Base-by-base conservation (phyloP, 73 alveolate genomes). In the Paramecium octaurelia region DNA sequence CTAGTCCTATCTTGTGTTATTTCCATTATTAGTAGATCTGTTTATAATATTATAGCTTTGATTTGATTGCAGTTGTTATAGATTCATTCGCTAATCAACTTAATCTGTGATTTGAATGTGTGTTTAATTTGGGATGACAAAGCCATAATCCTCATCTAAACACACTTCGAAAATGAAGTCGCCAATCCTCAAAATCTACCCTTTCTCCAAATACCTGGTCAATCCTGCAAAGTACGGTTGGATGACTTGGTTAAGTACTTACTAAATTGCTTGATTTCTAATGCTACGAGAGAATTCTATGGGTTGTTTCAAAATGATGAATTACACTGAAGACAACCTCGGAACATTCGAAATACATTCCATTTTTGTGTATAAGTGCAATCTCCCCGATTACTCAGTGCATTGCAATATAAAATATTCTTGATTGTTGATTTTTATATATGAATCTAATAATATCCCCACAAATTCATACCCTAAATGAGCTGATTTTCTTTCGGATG, bases 101-200 rank as follows among this genome's bases (percentile, higher is more conserved):
- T 75, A 36, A 21, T 75, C 88, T 40, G 58, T 40, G 6, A 75
- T 44, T 34, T 75, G 38, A 14, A 75, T 29, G 6, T 42, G 12
- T 11, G 91, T 80, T 10, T 80, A 48, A 48, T 44, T 11, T 11
- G 91, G 91, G 14, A 80, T 80, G 1, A 80, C 91, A 23, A 80
- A 42, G 8, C 91, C 91, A 27, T 27, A 44, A 7, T 80, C 91
- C 24, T 80, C 91, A 21, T 80, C 71, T 40, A 80, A 24, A 80
- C 34, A 20, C 0, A 80, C 76, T 44, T 44, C 46, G 44, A 80
- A 80, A 16, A 20, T 43, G 75, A 80, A 80, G 16, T 80, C 71
- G 0, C 42, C 29, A 7, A 80, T 80, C 29, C 57, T 43, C 18
- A 80, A 24, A 27, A 80, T 24, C 48, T 80, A 80, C 1, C 75